Evolutionary conservation across 495 filamentous ascomycete species (phyloP).

Genomic region (Bacidia gigantensis): DNA sequence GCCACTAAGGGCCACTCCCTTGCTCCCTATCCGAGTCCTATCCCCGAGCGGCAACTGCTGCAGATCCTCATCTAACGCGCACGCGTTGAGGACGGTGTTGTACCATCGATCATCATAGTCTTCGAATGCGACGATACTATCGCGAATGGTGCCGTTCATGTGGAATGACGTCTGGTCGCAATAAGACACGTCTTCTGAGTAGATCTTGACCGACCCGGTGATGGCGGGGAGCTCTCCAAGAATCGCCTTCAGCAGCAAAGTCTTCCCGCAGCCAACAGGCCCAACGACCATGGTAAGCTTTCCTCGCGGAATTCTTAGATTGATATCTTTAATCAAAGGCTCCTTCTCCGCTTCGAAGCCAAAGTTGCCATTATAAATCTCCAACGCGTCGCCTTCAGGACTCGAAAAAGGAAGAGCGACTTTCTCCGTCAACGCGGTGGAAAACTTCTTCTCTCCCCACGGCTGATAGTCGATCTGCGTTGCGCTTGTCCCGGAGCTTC

Average conservation of each 20-base stretch:
- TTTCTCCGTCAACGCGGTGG: constrained; percentile 1
- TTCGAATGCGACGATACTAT: constrained; percentile 43
- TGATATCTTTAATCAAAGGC: constrained; percentile 30
- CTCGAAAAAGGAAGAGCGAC: constrained; percentile 1
- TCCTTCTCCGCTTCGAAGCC: constrained; percentile 36
- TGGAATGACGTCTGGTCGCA: constrained; percentile 42
- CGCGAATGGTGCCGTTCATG: constrained; percentile 43
- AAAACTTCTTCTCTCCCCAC: constrained; percentile 7
- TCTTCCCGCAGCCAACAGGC: constrained; percentile 48
- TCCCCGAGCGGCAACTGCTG: constrained; percentile 41
- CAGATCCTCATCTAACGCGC: constrained; percentile 44
- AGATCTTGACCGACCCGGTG: constrained; percentile 29
- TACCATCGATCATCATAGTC: constrained; percentile 47
- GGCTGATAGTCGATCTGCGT: neutral
- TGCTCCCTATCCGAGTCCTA: constrained; percentile 46
- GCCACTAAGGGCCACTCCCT: constrained; percentile 49
- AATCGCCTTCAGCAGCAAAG: constrained; percentile 41
- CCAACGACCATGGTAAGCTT: constrained; percentile 43
- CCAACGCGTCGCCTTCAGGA: neutral
- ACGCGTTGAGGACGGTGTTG: constrained; percentile 47
- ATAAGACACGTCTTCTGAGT: constrained; percentile 31
- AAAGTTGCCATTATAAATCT: constrained; percentile 34
- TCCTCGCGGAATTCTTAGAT: constrained; percentile 26
- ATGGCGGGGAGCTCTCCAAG: constrained; percentile 39
- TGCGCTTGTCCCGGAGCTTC: neutral